Conservation (phyloP, 106 monocot genomes). For the Apostasia ramifera region DNA sequence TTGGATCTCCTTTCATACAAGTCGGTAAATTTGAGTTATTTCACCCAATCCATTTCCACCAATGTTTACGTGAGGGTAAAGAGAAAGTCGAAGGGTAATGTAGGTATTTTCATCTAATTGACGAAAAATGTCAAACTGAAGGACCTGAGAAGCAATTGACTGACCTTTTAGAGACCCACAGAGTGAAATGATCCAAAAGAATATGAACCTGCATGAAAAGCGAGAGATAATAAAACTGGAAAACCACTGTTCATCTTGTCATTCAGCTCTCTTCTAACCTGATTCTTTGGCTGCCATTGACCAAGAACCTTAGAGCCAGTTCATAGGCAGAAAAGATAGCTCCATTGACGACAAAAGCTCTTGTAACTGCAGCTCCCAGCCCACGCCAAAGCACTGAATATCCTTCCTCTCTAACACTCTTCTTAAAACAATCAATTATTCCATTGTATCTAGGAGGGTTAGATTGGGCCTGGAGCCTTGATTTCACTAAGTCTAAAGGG, state of each 20-base stretch:
- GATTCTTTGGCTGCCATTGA: conserved; percentile 19
- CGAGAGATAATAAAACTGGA: too few relatives aligned
- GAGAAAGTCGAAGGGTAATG: too few relatives aligned
- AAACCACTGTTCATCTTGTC: neutral
- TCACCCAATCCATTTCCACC: too few relatives aligned
- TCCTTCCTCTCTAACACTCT: conserved; percentile 81
- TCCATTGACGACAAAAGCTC: conserved; percentile 91
- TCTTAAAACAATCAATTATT: conserved; percentile 65
- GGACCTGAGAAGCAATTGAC: too few relatives aligned
- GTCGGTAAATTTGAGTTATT: too few relatives aligned
- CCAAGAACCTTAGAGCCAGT: conserved; percentile 60
- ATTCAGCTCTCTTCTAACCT: conserved; percentile 43
- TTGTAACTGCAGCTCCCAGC: conserved; percentile 73
- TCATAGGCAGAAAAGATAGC: conserved; percentile 93
- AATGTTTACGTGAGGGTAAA: too few relatives aligned
- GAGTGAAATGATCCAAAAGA: too few relatives aligned
- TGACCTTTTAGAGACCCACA: too few relatives aligned
- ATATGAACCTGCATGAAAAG: too few relatives aligned
- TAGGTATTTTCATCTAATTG: too few relatives aligned
- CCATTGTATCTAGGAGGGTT: conserved; percentile 51
- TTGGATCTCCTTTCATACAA: too few relatives aligned
- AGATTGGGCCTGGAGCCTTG: conserved; percentile 72
- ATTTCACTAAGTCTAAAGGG: conserved; percentile 85
- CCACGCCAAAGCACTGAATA: conserved; percentile 73
- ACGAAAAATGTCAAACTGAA: too few relatives aligned